Conservation (phyloP, 2,329 filamentous ascomycete genomes). For the Ophioceras dolichostomum region DNA sequence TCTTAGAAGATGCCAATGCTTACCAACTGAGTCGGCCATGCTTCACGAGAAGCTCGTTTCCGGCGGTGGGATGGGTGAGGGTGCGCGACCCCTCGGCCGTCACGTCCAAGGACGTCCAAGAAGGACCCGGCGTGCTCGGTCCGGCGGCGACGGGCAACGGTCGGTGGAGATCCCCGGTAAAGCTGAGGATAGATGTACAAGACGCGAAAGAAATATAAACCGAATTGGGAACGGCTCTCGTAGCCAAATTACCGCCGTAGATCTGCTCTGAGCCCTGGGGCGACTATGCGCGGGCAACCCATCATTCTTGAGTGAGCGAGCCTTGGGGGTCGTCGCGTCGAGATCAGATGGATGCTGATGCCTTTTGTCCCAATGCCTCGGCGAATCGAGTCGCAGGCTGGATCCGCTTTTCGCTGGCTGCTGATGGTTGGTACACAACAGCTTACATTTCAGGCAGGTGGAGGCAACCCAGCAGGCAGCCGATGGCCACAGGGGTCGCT, state of each 20-base stretch:
- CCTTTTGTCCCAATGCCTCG: neutral
- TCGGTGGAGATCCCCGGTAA: no score
- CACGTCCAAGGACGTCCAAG: neutral
- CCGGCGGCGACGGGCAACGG: no score
- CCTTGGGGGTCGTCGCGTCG: neutral
- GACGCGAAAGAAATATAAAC: no score
- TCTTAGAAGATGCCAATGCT: no score
- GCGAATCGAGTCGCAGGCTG: neutral
- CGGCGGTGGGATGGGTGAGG: no score
- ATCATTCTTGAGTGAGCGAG: neutral
- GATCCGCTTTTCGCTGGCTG: neutral
- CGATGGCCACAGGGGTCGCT: no score
- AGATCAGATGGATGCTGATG: neutral
- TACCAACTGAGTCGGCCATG: constrained; percentile 45
- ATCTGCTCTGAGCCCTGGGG: neutral
- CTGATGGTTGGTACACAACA: no score
- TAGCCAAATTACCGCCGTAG: neutral
- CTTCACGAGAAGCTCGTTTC: no score
- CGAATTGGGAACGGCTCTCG: neutral
- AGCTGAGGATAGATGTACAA: no score
- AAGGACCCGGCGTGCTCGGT: no score
- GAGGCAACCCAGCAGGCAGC: no score
- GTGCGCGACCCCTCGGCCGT: constrained; percentile 1
- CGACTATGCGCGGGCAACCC: neutral
- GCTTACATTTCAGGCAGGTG: no score